Base-by-base conservation (phyloP, 1,284 basidiomycete genomes). In the Irpex rosettiformis region DNA sequence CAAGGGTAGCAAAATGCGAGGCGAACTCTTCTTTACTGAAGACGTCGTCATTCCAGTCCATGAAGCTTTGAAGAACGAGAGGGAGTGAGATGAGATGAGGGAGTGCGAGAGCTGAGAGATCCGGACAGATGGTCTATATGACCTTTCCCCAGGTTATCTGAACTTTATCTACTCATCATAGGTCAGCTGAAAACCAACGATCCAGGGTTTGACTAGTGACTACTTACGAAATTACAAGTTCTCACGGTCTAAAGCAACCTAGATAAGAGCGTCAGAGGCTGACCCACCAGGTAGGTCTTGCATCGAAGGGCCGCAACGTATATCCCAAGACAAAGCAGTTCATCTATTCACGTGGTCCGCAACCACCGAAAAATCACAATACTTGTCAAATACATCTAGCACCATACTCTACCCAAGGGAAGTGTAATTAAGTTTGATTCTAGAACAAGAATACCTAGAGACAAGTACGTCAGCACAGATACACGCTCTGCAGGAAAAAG, bases 371-470 rank as follows among this genome's bases (percentile, higher is more conserved):
- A 25, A 51, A 21, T 24, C 48, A 25, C 21, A 18, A 7, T 27
- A 51, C 18, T 6, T 16, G 33, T 37, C n/a, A 45, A 8, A 51
- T 51, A 51, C 10, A 51, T 51, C 48, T 51, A 51, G 48, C 25
- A 27, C 25, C 21, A 10, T 22, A 25, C 24, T 28, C 24, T 27
- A 51, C 24, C 48, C 48, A 24, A 27, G 27, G 25, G 24, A 25
- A n/a, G 10, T 18, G 27, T 6, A n/a, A 21, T 8, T 16, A 27
- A 18, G 18, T 51, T 28, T 29, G 13, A 7, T 8, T 18, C 86
- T 56, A 58, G 54, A 53, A 57, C 52, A 62, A 49, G 45, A 60
- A 45, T 27, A 33, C 43, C 49, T 56, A 22, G 28, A n/a, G n/a
- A 56, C 33, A 28, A 43, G 52, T 33, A 33, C 56, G 53, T 57